phyloP scores from a whole-genome alignment of 2,329 filamentous ascomycete genomes.

The Fusarium sp. region DNA sequence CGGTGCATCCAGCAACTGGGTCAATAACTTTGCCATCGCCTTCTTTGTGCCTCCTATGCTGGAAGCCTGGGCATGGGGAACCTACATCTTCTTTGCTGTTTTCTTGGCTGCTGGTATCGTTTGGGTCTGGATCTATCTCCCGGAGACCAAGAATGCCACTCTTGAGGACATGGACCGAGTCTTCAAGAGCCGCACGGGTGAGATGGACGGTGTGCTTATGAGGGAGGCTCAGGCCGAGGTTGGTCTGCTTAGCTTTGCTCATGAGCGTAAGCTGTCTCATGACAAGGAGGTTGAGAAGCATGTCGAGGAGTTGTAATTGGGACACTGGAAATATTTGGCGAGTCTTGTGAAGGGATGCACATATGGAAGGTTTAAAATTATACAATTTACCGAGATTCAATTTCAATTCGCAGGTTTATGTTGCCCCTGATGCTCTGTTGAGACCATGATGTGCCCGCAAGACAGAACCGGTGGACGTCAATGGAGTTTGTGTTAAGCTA shows the following conservation, averaged over 20 bases:
- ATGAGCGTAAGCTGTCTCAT: neutral
- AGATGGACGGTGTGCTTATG: conserved; percentile 36
- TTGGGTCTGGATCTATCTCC: conserved; percentile 64
- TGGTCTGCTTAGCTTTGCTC: conserved; percentile 25
- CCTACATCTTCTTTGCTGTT: conserved; percentile 68
- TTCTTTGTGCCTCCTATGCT: conserved; percentile 58
- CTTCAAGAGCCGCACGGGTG: conserved; percentile 56
- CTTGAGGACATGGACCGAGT: conserved; percentile 67
- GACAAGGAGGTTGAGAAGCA: conserved; percentile 12
- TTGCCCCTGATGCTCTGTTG: neutral
- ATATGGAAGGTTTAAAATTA: neutral
- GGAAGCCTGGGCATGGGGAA: conserved; percentile 56
- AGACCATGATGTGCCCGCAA: neutral
- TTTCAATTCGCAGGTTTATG: neutral
- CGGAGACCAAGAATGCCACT: conserved; percentile 66
- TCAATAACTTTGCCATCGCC: conserved; percentile 60
- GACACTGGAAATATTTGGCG: neutral
- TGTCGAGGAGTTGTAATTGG: conserved; percentile 7
- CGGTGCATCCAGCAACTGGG: conserved; percentile 57
- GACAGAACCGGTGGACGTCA: neutral
- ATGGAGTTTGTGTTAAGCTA: neutral
- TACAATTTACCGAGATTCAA: neutral
- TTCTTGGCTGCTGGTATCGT: conserved; percentile 60
- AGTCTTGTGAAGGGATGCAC: neutral
- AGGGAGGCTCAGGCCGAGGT: conserved; percentile 41